Evolutionary conservation across 441 rosid genomes (phyloP), one percentile per base, ranked within the genome.

Genomic region (Eugenia klotzschiana): DNA sequence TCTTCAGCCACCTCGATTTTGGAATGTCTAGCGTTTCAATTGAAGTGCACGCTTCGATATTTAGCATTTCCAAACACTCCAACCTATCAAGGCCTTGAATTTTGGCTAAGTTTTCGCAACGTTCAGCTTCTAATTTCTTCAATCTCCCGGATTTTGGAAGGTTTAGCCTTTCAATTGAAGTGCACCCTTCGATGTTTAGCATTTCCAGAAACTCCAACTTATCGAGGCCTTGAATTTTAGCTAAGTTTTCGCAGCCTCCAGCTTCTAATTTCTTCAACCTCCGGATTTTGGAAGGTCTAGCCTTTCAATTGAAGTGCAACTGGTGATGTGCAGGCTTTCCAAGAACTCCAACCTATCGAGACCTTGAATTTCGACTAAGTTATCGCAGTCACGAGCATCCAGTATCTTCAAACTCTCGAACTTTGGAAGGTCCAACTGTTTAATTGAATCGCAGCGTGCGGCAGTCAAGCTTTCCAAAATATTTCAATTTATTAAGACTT

Each of bases 311-410:
- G 3, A 27, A 57, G 11, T 2, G 73, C 73, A 60, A 0, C 0
- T 0, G 2, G 0, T 0, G 6, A 58, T 3, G 1, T 0, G 0
- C 8, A 27, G 0, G 0, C 0, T 0, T 16, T 29, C 3, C 3
- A 29, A 4, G 0, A 15, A 7, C 6, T 3, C 22, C 40, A 4
- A 58, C 6, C 11, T 2, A 27, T 58, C 40, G 1, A 58, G 72
- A 0, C 40, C 22, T 27, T 58, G 22, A 15, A 58, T 58, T 58
- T 15, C 6, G 1, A 1, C 40, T 58, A 58, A 27, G 3, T 57
- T 14, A 0, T 26, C 0, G 9, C 69, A 26, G 0, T 25, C 0
- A 13, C 1, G 1, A 9, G 6, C 20, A 26, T 26, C 2, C 9
- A 57, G 26, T 26, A 5, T 3, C 18, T 57, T 26, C 5, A 57